Conservation (phyloP, 2,329 filamentous ascomycete species). For the Lecanoromycetidae sp. region DNA sequence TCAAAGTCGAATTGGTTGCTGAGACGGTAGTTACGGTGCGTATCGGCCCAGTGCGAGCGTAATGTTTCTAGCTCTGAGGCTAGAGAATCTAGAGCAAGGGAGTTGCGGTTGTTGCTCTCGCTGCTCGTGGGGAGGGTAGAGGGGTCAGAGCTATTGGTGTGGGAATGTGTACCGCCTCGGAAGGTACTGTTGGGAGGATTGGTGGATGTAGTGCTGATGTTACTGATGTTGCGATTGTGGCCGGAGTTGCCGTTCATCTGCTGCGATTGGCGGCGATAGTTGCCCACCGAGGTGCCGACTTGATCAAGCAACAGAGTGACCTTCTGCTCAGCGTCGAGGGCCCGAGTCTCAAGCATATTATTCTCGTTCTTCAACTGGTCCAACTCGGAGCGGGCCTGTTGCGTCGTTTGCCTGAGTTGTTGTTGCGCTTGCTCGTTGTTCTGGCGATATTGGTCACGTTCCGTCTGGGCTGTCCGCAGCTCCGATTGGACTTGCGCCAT, state of each 20-base stretch:
- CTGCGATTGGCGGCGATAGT: slow-evolving; percentile 62
- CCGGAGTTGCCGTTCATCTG: slow-evolving; percentile 12
- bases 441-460: slow-evolving; percentile 55
- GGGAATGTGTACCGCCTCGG: slow-evolving; percentile 18
- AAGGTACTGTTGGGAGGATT: slow-evolving; percentile 31
- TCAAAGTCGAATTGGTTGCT: slow-evolving; percentile 88
- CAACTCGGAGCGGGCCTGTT: slow-evolving; percentile 54
- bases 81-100: slow-evolving; percentile 72
- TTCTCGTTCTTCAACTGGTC: slow-evolving; percentile 79
- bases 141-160: slow-evolving; percentile 26
- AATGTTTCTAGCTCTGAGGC: slow-evolving; percentile 86
- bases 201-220: slow-evolving; percentile 14
- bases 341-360: slow-evolving; percentile 64
- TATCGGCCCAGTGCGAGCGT: slow-evolving; percentile 86
- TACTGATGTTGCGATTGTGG: slow-evolving; percentile 23
- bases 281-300: slow-evolving; percentile 85
- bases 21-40: slow-evolving; percentile 86
- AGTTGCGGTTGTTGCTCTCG: slow-evolving; percentile 42
- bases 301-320: slow-evolving; percentile 88
- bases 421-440: slow-evolving; percentile 42
- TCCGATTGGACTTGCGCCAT: slow-evolving; percentile 58
- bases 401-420: slow-evolving; percentile 44
- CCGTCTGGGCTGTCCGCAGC: slow-evolving; percentile 50
- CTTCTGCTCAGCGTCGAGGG: slow-evolving; percentile 80
- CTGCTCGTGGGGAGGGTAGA: slow-evolving; percentile 16